phyloP scores from a whole-genome alignment of 2,329 filamentous ascomycete species.

The Aureobasidium leucospermi region DNA sequence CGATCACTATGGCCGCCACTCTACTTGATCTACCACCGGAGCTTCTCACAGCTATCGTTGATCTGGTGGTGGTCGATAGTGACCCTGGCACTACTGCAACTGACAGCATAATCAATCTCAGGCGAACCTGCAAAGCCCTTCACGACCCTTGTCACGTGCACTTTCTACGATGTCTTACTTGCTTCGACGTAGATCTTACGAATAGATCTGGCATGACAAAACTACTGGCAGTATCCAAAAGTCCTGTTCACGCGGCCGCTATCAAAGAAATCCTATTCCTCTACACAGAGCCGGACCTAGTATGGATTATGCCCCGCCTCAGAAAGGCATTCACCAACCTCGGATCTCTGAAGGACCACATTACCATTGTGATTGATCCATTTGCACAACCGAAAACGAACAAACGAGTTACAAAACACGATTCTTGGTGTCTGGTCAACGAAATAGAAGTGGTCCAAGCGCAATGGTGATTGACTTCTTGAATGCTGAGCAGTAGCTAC shows the following conservation, averaged over 20 bases:
- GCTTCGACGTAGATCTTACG: background rate
- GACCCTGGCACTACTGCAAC: background rate
- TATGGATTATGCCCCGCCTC: too few relatives aligned
- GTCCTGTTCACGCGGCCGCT: background rate
- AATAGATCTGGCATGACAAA: background rate
- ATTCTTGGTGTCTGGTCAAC: too few relatives aligned
- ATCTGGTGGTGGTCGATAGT: background rate
- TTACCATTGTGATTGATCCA: too few relatives aligned
- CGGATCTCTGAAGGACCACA: too few relatives aligned
- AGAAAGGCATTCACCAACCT: too few relatives aligned
- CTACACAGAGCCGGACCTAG: too few relatives aligned
- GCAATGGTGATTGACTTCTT: too few relatives aligned
- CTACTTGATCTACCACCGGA: background rate
- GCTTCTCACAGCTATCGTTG: background rate
- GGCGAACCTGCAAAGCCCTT: background rate
- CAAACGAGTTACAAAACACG: too few relatives aligned
- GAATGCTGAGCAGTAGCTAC: too few relatives aligned
- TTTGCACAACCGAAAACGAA: too few relatives aligned
- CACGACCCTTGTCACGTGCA: background rate
- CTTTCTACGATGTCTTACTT: background rate
- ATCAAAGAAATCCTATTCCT: too few relatives aligned
- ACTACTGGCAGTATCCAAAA: background rate
- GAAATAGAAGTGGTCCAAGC: too few relatives aligned
- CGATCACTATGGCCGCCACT: background rate
- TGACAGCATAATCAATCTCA: background rate